A percentile compares a stretch with the other conserved stretches of the same genome.
Evolutionary conservation across 2,329 filamentous ascomycete species (phyloP).

Genomic region (Graphilbum ipis-grandicollis): DNA sequence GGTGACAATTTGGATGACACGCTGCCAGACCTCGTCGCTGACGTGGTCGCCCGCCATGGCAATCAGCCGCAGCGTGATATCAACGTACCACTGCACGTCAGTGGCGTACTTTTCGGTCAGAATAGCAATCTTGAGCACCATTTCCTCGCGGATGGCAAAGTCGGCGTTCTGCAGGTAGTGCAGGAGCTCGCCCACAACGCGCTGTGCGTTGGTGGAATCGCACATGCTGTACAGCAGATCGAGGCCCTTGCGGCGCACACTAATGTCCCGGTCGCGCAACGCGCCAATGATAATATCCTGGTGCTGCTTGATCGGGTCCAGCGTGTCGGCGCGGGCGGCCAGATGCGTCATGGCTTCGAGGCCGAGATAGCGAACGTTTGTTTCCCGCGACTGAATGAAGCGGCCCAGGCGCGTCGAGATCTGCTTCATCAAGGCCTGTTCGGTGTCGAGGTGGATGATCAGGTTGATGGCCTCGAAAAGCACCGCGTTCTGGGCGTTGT

Average conservation of each 20-base stretch:
- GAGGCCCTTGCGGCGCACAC: constrained; percentile 84
- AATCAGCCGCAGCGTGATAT: constrained; percentile 85
- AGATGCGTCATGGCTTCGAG: constrained; percentile 97
- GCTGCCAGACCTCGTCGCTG: constrained; percentile 97
- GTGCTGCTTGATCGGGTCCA: constrained; percentile 96
- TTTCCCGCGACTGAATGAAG: constrained; percentile 93
- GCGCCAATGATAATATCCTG: constrained; percentile 92
- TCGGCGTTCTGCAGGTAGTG: constrained; percentile 93
- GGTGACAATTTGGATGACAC: constrained; percentile 95
- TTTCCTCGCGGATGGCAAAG: constrained; percentile 95
- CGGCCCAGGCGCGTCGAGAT: constrained; percentile 82
- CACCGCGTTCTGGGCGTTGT: constrained; percentile 96
- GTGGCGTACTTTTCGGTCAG: constrained; percentile 97
- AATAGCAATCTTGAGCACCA: constrained; percentile 98
- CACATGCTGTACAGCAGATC: constrained; percentile 99
- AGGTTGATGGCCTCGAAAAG: constrained; percentile 97
- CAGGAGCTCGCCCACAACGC: constrained; percentile 83
- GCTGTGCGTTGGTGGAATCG: constrained; percentile 81
- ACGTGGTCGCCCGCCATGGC: constrained; percentile 97
- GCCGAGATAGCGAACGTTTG: constrained; percentile 90
- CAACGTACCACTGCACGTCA: constrained; percentile 98
- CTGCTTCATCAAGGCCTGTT: constrained; percentile 87
- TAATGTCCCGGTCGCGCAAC: constrained; percentile 88
- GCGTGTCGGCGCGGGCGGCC: constrained; percentile 78
- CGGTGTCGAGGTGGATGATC: constrained; percentile 92